Percentiles rank a stretch among this genome's conserved stretches.
Evolutionary conservation across 202 grass and related monocot species (phyloP).

Genomic region (Carex sylvatica): DNA sequence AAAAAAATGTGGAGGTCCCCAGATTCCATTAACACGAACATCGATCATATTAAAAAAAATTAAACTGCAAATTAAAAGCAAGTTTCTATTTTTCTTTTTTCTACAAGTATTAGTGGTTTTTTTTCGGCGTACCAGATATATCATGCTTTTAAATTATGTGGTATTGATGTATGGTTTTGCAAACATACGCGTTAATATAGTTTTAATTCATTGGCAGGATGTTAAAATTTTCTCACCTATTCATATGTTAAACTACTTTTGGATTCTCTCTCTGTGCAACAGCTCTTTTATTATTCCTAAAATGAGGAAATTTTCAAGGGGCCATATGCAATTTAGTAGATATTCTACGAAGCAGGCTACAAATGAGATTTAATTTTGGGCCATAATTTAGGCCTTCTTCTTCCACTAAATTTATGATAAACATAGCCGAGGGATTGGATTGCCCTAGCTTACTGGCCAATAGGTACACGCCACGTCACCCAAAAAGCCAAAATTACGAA

Average conservation of each 20-base stretch:
- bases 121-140: neutral
- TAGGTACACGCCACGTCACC: neutral
- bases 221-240: neutral
- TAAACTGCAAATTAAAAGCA: neutral
- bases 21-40: too few species aligned
- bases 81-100: neutral
- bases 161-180: neutral
- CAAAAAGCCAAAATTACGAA: neutral
- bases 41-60: too few species aligned
- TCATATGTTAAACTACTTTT: neutral
- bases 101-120: neutral
- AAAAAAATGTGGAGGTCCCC: too few species aligned
- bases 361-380: slow-evolving; percentile 4
- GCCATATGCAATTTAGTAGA: neutral
- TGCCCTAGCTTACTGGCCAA: neutral
- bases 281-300: neutral
- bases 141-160: too few species aligned
- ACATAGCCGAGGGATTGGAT: neutral
- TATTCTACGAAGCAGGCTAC: neutral
- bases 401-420: neutral
- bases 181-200: too few species aligned
- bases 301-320: neutral
- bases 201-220: neutral
- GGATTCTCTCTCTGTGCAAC: neutral
- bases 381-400: neutral